phyloP scores from a whole-genome alignment of 2,329 filamentous ascomycete genomes.

The Aspergillus sp. region DNA sequence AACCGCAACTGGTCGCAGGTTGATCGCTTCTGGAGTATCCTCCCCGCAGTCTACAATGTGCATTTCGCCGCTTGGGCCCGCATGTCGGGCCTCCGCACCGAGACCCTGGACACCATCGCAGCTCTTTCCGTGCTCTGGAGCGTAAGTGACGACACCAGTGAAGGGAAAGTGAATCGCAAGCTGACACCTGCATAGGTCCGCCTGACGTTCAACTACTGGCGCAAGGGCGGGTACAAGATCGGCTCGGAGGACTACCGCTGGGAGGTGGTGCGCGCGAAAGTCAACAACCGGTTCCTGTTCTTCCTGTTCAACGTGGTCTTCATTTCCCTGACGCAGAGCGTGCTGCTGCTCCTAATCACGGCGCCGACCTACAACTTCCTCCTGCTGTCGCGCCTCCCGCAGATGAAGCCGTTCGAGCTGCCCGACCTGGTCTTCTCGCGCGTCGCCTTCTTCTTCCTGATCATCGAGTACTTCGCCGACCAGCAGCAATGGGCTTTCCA shows the following conservation, averaged over 20 bases:
- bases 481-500: conserved; percentile 94
- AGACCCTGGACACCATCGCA: conserved; percentile 70
- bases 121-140: conserved; percentile 75
- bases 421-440: conserved; percentile 61
- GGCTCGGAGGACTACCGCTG: conserved; percentile 96
- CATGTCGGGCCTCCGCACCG: conserved; percentile 67
- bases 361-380: conserved; percentile 82
- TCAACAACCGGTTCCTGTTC: conserved; percentile 72
- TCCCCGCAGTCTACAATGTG: conserved; percentile 81
- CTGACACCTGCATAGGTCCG: conserved; percentile 56
- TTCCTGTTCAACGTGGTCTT: conserved; percentile 87
- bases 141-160: conserved; percentile 50
- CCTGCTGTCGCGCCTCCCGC: conserved; percentile 65
- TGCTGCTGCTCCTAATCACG: conserved; percentile 76
- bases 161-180: not conserved
- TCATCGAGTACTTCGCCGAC: conserved; percentile 79
- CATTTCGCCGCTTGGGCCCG: conserved; percentile 85
- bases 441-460: conserved; percentile 55
- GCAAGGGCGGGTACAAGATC: conserved; percentile 84
- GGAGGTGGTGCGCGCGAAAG: conserved; percentile 68
- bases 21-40: conserved; percentile 85
- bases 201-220: conserved; percentile 95
- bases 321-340: conserved; percentile 78
- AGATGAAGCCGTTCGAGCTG: conserved; percentile 52
- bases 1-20: conserved; percentile 98